Percentiles rank a stretch among this genome's conserved stretches.
These are phyloP conservation scores for Termitomyces sp. DNA, from an alignment of 768 basidiomycete genomes.

Conservation along the genomic window DNA sequence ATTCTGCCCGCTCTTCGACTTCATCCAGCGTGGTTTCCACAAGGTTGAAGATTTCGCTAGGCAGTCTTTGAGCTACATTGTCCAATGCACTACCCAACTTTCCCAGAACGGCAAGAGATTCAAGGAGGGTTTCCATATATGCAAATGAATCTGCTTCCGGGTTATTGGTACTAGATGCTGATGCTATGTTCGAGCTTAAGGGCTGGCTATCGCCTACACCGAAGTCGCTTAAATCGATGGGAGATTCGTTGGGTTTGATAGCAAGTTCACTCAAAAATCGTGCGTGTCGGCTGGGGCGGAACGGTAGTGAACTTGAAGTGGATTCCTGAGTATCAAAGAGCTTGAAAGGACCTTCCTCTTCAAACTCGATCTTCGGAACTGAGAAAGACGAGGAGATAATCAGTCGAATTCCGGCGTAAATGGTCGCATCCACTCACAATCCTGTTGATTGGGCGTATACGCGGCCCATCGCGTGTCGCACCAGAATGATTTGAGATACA, in stretches of 20 bases:
- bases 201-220: conserved; percentile 24
- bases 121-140: conserved; percentile 90
- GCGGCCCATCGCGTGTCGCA: conserved; percentile 90
- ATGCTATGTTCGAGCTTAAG: conserved; percentile 17
- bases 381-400: neutral
- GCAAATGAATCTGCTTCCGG: conserved; percentile 92
- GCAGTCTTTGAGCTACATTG: conserved; percentile 75
- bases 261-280: conserved; percentile 65
- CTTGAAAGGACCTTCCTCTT: conserved; percentile 40
- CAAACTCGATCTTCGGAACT: conserved; percentile 71
- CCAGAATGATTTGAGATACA: conserved; percentile 98
- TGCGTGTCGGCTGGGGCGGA: conserved; percentile 48
- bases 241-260: conserved; percentile 75
- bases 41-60: conserved; percentile 78
- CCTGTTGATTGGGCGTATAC: conserved; percentile 76
- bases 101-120: conserved; percentile 89
- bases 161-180: conserved; percentile 36
- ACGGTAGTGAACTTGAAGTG: conserved; percentile 37
- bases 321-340: conserved; percentile 27
- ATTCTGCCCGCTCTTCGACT: conserved; percentile 87
- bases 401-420: neutral
- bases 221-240: conserved; percentile 56
- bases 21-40: conserved; percentile 89
- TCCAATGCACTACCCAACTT: conserved; percentile 85
- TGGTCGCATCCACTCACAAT: conserved; percentile 46